These are phyloP conservation scores for Auricularia sp. DNA, from an alignment of 768 basidiomycete genomes.

Conservation along the genomic window DNA sequence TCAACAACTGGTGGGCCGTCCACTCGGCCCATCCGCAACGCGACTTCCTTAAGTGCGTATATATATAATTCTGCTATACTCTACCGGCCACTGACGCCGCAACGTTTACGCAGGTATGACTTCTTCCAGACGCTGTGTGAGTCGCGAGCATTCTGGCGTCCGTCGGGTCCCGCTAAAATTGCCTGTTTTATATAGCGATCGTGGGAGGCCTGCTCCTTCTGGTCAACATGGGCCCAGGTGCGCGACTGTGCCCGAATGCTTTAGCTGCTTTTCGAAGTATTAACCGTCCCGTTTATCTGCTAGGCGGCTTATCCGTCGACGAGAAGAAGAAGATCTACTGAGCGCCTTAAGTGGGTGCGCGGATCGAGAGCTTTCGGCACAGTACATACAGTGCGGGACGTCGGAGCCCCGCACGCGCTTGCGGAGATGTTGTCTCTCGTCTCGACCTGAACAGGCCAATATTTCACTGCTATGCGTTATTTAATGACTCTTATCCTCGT, in stretches of 20 bases:
- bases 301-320: conserved; percentile 91
- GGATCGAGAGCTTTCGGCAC: neutral
- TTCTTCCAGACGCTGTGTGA: conserved; percentile 95
- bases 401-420: neutral
- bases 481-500: neutral
- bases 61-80: neutral
- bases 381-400: neutral
- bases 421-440: neutral
- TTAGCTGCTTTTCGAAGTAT: neutral
- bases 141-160: conserved; percentile 11
- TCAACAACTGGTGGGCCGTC: conserved; percentile 98
- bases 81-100: conserved; percentile 15
- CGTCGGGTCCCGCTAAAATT: conserved; percentile 4
- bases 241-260: conserved; percentile 14
- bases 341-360: neutral
- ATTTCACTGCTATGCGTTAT: neutral
- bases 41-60: conserved; percentile 89
- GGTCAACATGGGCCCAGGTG: conserved; percentile 96
- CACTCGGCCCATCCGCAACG: conserved; percentile 87
- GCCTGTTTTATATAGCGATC: conserved; percentile 46
- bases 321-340: conserved; percentile 97
- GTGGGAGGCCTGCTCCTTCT: conserved; percentile 95
- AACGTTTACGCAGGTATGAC: conserved; percentile 59
- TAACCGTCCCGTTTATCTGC: conserved; percentile 7
- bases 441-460: neutral